Evolutionary conservation across 306 rosid species (phyloP), one percentile per base, ranked within the genome.

Genomic region (Parietaria judaica): DNA sequence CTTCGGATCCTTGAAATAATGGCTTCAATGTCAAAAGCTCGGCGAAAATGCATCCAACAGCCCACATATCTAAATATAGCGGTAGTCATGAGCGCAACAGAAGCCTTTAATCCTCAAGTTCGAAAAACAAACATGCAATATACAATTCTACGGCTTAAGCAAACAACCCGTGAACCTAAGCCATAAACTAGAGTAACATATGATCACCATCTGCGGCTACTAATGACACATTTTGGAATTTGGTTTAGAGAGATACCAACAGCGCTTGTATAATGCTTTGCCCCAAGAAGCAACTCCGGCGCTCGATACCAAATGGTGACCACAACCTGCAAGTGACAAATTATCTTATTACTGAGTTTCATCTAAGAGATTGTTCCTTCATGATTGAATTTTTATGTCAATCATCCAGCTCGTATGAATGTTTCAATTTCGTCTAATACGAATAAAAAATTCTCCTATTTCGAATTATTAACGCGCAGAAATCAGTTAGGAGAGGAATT

Each of bases 231-330:
- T 8, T 12, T 47, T 49, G 59, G 43, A 54, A 72, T 53, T 50
- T 58, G 63, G 60, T 58, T 57, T 47, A 53, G 50, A 31, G 63
- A 77, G 86, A 81, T 91, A 91, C 98, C 98, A 58, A 91, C 98
- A 72, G 98, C 98, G 81, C 98, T 91, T 67, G 98, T 91, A 60
- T 91, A 91, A 70, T 91, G 98, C 76, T 87, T 91, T 50, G 96
- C 98, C 70, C 98, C 98, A 69, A 91, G 98, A 66, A 91, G 98
- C 85, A 91, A 80, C 76, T 91, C 98, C 39, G 98, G 98, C 47
- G 98, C 98, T 59, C 98, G 96, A 75, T 91, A 91, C 98, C 98
- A 91, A 70, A 91, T 91, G 66, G 98, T 91, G 70, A 91, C 98
- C 71, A 91, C 98, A 58, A 91, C 98, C 98, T 91, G 83, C 76